These are phyloP conservation scores for Pulveroboletus sp. DNA, from an alignment of 768 basidiomycete genomes.

Conservation along the genomic window DNA sequence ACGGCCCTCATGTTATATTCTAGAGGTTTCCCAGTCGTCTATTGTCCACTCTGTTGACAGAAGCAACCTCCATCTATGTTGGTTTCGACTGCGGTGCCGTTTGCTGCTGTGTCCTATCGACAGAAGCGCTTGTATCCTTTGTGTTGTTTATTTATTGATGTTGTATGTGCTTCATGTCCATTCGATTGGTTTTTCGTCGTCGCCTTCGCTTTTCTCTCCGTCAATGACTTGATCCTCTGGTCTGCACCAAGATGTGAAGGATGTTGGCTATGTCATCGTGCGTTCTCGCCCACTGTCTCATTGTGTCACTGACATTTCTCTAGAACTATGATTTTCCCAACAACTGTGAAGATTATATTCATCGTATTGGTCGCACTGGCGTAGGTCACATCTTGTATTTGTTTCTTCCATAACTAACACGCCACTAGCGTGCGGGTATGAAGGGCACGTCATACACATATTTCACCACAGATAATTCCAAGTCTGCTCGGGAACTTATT, in stretches of 20 bases:
- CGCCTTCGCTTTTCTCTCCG: constrained; percentile 21
- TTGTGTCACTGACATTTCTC: constrained; percentile 5
- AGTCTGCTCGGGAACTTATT: constrained; percentile 88
- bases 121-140: constrained; percentile 31
- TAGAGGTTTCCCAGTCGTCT: constrained; percentile 19
- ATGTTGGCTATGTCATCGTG: constrained; percentile 95
- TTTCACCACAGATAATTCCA: constrained; percentile 95
- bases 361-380: constrained; percentile 97
- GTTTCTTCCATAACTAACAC: constrained; percentile 12
- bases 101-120: constrained; percentile 25
- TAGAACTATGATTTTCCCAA: constrained; percentile 98
- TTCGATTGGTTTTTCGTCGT: constrained; percentile 9
- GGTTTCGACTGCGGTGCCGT: constrained; percentile 13
- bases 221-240: constrained; percentile 29
- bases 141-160: constrained; percentile 29
- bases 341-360: constrained; percentile 97
- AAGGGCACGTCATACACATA: constrained; percentile 93
- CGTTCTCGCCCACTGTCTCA: constrained; percentile 30
- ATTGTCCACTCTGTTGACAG: constrained; percentile 20
- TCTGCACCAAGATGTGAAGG: constrained; percentile 83
- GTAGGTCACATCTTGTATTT: constrained; percentile 37
- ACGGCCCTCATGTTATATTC: constrained; percentile 14
- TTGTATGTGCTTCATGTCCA: constrained; percentile 31
- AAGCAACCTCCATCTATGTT: constrained; percentile 18
- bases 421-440: constrained; percentile 74